phyloP scores from a whole-genome alignment of 305 asterid genomes.

The Euphrasia arctica region DNA sequence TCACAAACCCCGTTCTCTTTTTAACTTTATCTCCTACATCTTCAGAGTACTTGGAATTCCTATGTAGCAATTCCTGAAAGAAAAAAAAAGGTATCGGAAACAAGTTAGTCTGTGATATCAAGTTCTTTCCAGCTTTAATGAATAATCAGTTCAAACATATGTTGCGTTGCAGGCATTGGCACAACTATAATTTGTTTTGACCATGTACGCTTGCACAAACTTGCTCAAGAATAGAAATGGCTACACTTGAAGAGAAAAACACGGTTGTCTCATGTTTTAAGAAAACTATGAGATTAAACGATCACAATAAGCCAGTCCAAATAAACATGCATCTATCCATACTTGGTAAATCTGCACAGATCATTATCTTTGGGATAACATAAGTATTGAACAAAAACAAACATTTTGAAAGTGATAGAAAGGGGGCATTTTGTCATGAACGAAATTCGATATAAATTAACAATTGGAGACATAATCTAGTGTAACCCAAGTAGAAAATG shows the following conservation, averaged over 20 bases:
- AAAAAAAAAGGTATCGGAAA: conserved; percentile 14
- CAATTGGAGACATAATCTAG: conserved; percentile 5
- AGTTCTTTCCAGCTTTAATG: background rate
- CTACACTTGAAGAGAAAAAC: too few species aligned
- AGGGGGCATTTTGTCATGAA: background rate
- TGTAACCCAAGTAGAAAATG: conserved; percentile 24
- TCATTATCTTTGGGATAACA: conserved; percentile 15
- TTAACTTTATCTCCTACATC: conserved; percentile 49
- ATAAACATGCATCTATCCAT: conserved; percentile 6
- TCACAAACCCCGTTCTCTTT: conserved; percentile 36
- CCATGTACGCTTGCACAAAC: too few species aligned
- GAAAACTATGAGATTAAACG: too few species aligned
- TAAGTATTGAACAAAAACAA: background rate
- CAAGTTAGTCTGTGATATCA: conserved; percentile 19
- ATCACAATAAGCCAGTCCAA: background rate
- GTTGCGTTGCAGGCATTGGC: too few species aligned
- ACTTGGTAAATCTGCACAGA: conserved; percentile 2
- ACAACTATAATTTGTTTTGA: too few species aligned
- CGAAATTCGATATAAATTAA: too few species aligned
- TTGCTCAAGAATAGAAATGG: too few species aligned
- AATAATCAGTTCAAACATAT: too few species aligned
- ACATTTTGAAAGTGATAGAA: background rate
- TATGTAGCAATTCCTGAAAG: conserved; percentile 57
- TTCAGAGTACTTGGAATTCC: conserved; percentile 40
- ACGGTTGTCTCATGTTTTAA: too few species aligned